Conservation (phyloP, 176 grass and related monocot species). For the Musa beccarii region DNA sequence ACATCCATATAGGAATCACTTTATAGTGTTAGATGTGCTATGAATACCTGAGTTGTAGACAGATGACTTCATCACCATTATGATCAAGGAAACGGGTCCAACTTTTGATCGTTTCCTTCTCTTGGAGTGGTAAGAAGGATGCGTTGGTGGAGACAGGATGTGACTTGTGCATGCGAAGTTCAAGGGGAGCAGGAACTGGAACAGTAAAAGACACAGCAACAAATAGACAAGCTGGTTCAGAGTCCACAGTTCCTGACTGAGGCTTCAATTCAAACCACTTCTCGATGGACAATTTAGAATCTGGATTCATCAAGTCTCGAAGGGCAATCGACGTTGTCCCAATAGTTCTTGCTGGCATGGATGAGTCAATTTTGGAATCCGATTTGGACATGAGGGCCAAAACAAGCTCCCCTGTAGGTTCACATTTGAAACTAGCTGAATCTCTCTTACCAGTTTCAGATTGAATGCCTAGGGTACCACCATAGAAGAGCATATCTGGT, state of each 20-base stretch:
- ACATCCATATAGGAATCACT: not conserved
- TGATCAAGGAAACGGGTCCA: conserved; percentile 52
- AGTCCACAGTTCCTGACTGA: conserved; percentile 29
- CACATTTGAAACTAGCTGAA: conserved; percentile 56
- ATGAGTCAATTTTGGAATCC: conserved; percentile 14
- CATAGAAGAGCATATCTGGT: conserved; percentile 56
- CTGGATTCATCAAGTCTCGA: conserved; percentile 44
- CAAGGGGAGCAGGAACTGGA: conserved; percentile 25
- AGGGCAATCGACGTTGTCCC: conserved; percentile 66
- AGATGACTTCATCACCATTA: conserved; percentile 50
- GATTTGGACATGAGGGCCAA: conserved; percentile 49
- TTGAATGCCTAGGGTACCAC: conserved; percentile 44
- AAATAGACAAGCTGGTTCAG: conserved; percentile 35
- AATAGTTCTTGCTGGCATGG: conserved; percentile 41
- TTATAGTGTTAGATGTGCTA: not conserved
- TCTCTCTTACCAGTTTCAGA: conserved; percentile 41
- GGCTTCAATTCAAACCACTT: conserved; percentile 74
- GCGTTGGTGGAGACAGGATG: conserved; percentile 40
- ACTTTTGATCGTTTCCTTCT: conserved; percentile 30
- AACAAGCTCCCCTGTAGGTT: conserved; percentile 58
- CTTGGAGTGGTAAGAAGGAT: conserved; percentile 35
- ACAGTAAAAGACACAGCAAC: conserved; percentile 64
- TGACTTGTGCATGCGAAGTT: conserved; percentile 46
- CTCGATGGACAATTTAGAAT: conserved; percentile 62
- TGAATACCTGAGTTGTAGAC: conserved; percentile 64